Evolutionary conservation across 2,329 filamentous ascomycete species (phyloP).

Genomic region (Penicillium sp.): DNA sequence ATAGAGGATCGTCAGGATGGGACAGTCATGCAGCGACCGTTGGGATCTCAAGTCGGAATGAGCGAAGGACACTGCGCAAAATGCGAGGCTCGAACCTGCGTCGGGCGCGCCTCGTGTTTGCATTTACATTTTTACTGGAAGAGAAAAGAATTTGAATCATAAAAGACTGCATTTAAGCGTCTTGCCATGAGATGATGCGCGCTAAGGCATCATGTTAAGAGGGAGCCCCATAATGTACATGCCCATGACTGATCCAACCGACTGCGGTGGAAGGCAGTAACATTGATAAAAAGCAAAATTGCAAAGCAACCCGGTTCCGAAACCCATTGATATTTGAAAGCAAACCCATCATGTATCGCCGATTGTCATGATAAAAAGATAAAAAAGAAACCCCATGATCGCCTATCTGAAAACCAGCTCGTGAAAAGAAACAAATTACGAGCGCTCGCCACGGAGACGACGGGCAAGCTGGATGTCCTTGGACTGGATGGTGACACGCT

Average conservation of each 20-base stretch:
- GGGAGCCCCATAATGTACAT: constrained; percentile 38
- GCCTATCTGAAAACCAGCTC: constrained; percentile 37
- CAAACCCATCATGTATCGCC: constrained; percentile 49
- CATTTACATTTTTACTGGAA: not conserved
- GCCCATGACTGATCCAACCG: constrained; percentile 34
- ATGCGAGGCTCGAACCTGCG: too few relatives aligned
- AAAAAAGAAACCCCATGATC: constrained; percentile 41
- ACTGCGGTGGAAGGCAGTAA: constrained; percentile 29
- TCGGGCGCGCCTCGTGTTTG: too few relatives aligned
- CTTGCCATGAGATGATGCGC: constrained; percentile 37
- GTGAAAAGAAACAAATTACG: constrained; percentile 55
- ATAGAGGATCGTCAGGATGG: not conserved
- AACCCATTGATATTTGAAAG: constrained; percentile 43
- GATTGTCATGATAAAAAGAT: constrained; percentile 40
- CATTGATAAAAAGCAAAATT: constrained; percentile 35
- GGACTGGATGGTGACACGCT: constrained; percentile 92
- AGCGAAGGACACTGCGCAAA: too few relatives aligned
- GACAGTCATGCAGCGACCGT: not conserved
- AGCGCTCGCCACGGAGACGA: constrained; percentile 90
- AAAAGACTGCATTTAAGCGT: constrained; percentile 34
- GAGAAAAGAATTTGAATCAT: constrained; percentile 22
- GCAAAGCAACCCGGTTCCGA: constrained; percentile 39
- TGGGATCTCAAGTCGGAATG: too few relatives aligned
- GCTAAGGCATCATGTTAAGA: constrained; percentile 31
- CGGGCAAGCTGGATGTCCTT: constrained; percentile 98